Evolutionary conservation across 2,329 filamentous ascomycete species (phyloP).

Genomic region (Fusarium ramigenum): DNA sequence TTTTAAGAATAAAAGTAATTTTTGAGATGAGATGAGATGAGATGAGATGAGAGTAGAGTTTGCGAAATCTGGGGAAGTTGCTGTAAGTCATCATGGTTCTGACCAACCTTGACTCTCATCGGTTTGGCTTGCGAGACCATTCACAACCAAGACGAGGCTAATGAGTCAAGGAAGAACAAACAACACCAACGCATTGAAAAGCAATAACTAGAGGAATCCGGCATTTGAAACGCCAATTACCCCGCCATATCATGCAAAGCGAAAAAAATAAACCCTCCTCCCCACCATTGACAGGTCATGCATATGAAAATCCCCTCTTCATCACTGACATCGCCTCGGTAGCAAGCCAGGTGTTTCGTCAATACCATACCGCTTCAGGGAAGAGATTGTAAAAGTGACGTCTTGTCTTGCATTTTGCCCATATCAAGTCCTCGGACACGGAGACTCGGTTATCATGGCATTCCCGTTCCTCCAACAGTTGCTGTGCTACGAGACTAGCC

Average conservation of each 20-base stretch:
- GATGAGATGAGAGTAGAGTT: background rate
- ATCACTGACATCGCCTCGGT: constrained; percentile 23
- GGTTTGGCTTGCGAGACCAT: background rate
- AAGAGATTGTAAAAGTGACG: constrained; percentile 29
- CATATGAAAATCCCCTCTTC: background rate
- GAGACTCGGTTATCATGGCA: constrained; percentile 19
- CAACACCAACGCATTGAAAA: background rate
- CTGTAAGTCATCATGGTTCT: background rate
- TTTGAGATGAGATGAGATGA: background rate
- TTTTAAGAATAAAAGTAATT: background rate
- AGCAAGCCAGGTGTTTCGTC: background rate
- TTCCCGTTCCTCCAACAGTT: constrained; percentile 11
- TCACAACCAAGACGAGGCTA: background rate
- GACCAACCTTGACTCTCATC: background rate
- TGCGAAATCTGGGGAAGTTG: background rate
- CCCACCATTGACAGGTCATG: constrained; percentile 16
- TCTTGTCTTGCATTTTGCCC: background rate
- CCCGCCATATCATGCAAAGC: constrained; percentile 16
- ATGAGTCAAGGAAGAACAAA: background rate
- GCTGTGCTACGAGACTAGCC: background rate
- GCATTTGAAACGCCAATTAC: background rate
- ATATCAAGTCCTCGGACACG: background rate
- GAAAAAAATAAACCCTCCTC: background rate
- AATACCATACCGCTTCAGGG: background rate
- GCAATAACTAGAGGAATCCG: background rate